A percentile compares a stretch with the other conserved stretches of the same genome.
Evolutionary conservation across 1,284 basidiomycete species (phyloP).

Genomic region (Naganishia sp.): DNA sequence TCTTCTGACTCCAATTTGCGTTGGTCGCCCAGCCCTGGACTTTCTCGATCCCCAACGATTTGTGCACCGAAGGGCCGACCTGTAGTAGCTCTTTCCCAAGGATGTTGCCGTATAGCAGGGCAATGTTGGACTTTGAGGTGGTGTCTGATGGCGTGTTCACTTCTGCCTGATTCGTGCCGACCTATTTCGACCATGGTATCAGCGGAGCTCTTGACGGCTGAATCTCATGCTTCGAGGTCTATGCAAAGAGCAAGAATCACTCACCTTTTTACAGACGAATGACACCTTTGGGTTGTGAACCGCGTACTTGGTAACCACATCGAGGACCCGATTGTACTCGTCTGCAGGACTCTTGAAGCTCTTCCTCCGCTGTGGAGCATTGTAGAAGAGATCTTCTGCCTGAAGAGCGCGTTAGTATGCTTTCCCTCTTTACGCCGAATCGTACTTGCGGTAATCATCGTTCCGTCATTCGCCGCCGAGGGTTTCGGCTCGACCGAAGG

Average conservation of each 20-base stretch:
- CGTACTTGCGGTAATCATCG: conserved; percentile 72
- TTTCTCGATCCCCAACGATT: conserved; percentile 57
- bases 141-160: conserved; percentile 76
- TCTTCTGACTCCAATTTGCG: conserved; percentile 87
- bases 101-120: conserved; percentile 75
- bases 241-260: conserved; percentile 26
- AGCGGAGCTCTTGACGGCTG: not conserved
- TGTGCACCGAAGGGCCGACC: conserved; percentile 51
- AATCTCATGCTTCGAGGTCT: not conserved
- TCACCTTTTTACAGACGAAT: conserved; percentile 87
- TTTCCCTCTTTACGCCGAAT: not conserved
- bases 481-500: conserved; percentile 76
- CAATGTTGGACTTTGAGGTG: conserved; percentile 71
- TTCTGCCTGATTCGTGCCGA: conserved; percentile 71
- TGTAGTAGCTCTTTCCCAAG: conserved; percentile 80
- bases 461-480: conserved; percentile 92
- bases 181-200: conserved; percentile 54
- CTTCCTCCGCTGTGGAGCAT: conserved; percentile 82
- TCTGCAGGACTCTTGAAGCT: conserved; percentile 84
- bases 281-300: conserved; percentile 85
- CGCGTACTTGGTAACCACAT: conserved; percentile 93
- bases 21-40: conserved; percentile 79
- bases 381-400: conserved; percentile 96
- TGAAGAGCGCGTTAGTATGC: conserved; percentile 45
- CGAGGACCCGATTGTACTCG: conserved; percentile 88